Evolutionary conservation across 129 eudicot genomes (phyloP), one percentile per base, ranked within the genome.

Genomic region (Tagetes patula): DNA sequence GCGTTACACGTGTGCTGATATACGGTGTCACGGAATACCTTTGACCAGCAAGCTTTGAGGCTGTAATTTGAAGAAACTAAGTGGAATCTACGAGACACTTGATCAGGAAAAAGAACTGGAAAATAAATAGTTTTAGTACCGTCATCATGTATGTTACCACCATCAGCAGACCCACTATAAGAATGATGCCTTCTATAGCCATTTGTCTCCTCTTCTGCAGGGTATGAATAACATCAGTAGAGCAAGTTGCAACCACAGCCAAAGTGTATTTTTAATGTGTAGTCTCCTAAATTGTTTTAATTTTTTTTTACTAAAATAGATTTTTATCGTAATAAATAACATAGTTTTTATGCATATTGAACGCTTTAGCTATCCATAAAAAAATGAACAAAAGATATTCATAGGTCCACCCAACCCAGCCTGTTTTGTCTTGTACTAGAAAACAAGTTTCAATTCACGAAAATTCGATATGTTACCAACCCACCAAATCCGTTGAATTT

Each of bases 1-100:
- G 97, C 75, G 96, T 94, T 52, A 85, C 84, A 60, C 89, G 86
- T 33, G 97, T 88, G 37, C 88, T 84, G 58, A 90, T 82, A 67
- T 90, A 85, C 1, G 96, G 96, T 64, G 91, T 83, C 69, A 84
- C 56, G 1, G 97, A 85, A 81, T 73, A 83, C 72, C 85, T 90
- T 66, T 84, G 85, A 69, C 70, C 87, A 40, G 84, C 69, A 73
- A 72, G 84, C 80, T 84, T 86, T 45, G 87, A 82, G 49, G 80
- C 98, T 93, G 82, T 55, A 20, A 47, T 20, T 36, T 6, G 54
- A 65, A 39, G 69, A 31, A 37, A 42, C 42, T 52, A 36, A 70
- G 27, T 41, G 56, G 13, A 34, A 42, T 41, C 68, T 4, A 42
- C 54, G 58, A 1, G 10, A 41, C 30, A 66, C 13, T 31, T 0